phyloP scores from a whole-genome alignment of 2,329 filamentous ascomycete genomes.

The Cladosporium austrohemisphaericum region DNA sequence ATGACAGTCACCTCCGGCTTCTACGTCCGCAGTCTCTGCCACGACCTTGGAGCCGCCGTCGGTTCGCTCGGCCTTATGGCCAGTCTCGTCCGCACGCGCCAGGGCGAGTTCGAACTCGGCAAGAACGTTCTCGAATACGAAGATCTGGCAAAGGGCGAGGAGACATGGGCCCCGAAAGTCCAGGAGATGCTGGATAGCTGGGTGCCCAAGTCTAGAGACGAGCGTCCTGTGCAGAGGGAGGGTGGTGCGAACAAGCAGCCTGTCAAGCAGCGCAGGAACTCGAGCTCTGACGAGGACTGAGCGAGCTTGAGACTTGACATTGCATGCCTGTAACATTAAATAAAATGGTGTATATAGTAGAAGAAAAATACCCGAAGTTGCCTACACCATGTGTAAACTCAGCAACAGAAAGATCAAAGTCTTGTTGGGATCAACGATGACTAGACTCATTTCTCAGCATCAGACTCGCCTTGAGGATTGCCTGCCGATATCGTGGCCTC shows the following conservation, averaged over 20 bases:
- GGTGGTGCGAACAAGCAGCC: constrained; percentile 3
- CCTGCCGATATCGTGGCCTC: constrained; percentile 66
- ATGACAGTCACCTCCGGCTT: constrained; percentile 95
- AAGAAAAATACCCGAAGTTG: too few relatives aligned
- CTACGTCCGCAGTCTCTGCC: constrained; percentile 90
- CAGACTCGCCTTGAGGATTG: constrained; percentile 31
- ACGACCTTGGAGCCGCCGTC: constrained; percentile 82
- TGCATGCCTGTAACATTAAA: too few relatives aligned
- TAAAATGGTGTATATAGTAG: too few relatives aligned
- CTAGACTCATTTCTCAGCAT: constrained; percentile 10
- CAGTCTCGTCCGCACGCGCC: constrained; percentile 72
- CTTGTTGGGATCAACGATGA: too few relatives aligned
- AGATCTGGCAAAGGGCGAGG: constrained; percentile 71
- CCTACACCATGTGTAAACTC: too few relatives aligned
- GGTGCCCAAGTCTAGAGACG: constrained; percentile 19
- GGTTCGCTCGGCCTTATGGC: constrained; percentile 83
- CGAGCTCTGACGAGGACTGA: constrained; percentile 14
- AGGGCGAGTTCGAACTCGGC: constrained; percentile 73
- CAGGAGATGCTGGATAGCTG: constrained; percentile 51
- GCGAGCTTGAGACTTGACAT: too few relatives aligned
- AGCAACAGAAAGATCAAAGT: too few relatives aligned
- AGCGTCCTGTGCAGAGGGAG: constrained; percentile 10
- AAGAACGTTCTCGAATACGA: constrained; percentile 74
- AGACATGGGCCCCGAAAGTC: constrained; percentile 77
- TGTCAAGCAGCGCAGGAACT: constrained; percentile 11